Evolutionary conservation across 768 basidiomycete species (phyloP), one percentile per base, ranked within the genome.

Genomic region (Kwoniella botswanensis): DNA sequence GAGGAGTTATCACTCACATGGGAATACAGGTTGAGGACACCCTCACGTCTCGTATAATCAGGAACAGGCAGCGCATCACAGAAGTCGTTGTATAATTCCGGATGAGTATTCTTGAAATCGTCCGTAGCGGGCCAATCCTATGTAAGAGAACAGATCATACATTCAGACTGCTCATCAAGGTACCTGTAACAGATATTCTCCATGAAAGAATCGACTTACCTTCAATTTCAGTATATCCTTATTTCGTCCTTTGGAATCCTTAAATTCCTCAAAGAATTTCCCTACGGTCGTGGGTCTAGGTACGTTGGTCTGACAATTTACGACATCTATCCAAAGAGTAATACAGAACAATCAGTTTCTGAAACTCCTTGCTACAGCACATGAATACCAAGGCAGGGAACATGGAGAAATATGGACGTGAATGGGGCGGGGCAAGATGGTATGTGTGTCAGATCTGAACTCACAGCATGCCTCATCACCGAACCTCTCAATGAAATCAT

Each of bases 101-200:
- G 95, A 80, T 94, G 93, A 1, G 88, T 88, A 2, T 87, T 86
- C 78, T 90, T 90, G 85, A 98, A 96, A 73, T 96, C 94, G 2
- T 88, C 87, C 10, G 91, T 90, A 0, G 92, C 88, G 3, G 95
- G 95, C 94, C 95, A 98, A 84, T 98, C 95, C 90, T 94, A 55
- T 17, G 65, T 35, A 35, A 35, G 7, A 35, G 35, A 35, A 35
- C 35, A 35, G 7, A 35, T 35, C 35, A 35, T 9, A 1, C 35
- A 35, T 35, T 35, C 1, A 35, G 35, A 35, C 35, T 35, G 35
- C 35, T 35, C 35, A 7, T 35, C 35, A 35, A 0, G 35, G 35
- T 35, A 35, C 35, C 7, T 35, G 35, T 35, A 7, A 35, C 35
- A 35, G 35, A 35, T 35, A 35, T 35, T 35, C 35, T 35, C 3